Conservation (phyloP, 176 grass and related monocot species). For the Poa annua region DNA sequence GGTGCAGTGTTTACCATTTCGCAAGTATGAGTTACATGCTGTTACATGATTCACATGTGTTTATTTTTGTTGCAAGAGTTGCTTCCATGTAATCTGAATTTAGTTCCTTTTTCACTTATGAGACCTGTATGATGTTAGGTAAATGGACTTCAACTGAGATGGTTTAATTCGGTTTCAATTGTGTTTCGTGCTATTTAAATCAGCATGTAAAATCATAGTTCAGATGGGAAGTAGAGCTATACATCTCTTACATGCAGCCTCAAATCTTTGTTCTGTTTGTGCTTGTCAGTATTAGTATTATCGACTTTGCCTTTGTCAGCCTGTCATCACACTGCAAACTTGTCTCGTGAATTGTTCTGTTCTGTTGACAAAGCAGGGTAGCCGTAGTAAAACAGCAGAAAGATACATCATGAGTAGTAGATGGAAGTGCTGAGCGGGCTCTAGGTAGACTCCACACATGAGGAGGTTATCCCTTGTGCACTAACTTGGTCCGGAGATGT, state of each 20-base stretch:
- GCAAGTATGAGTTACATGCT: not conserved
- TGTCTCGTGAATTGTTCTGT: not conserved
- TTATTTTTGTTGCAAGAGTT: too few species aligned
- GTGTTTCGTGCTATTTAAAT: not conserved
- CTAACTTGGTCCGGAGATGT: too few species aligned
- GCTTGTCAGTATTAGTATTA: not conserved
- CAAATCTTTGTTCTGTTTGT: not conserved
- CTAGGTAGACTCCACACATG: not conserved
- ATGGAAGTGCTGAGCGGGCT: not conserved
- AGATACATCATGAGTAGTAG: too few species aligned
- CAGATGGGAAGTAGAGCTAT: too few species aligned
- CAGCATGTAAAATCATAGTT: not conserved
- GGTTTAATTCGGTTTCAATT: not conserved
- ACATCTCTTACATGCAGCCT: not conserved
- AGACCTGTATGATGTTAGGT: not conserved
- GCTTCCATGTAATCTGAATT: constrained; percentile 19
- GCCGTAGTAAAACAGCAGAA: not conserved
- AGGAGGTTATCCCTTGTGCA: not conserved
- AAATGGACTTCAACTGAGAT: constrained; percentile 6
- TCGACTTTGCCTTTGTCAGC: not conserved
- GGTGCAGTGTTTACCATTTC: not conserved
- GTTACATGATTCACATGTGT: too few species aligned
- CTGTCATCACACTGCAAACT: not conserved
- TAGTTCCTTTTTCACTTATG: not conserved
- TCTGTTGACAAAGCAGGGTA: not conserved